Evolutionary conservation across 805 yeast genomes (phyloP).

Genomic region (Nakazawaea ishiwadae): DNA sequence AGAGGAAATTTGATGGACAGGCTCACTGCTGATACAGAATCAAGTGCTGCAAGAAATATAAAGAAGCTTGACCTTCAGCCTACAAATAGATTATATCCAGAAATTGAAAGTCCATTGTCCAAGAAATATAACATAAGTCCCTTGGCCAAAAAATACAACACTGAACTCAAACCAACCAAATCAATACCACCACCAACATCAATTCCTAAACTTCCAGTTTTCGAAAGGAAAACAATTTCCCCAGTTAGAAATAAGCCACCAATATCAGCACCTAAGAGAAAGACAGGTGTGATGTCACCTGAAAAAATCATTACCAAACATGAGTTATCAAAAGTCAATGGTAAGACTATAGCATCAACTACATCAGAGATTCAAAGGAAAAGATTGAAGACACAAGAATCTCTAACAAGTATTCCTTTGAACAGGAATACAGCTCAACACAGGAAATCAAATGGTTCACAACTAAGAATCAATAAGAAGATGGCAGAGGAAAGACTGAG

Average conservation of each 20-base stretch:
- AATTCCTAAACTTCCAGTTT: conserved; percentile 8
- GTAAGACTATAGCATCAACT: not conserved
- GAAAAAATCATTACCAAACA: conserved; percentile 9
- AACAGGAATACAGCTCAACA: conserved; percentile 1
- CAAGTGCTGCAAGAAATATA: conserved; percentile 15
- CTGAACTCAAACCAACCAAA: not conserved
- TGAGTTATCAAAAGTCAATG: conserved; percentile 4
- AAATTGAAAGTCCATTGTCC: conserved; percentile 5
- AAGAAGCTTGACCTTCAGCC: conserved; percentile 4
- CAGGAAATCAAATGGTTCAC: not conserved
- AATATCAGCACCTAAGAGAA: not conserved
- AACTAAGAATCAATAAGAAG: conserved; percentile 6
- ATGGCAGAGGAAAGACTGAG: conserved; percentile 13
- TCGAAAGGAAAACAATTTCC: not conserved
- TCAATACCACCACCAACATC: not conserved
- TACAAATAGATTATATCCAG: not conserved
- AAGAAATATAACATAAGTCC: conserved; percentile 6
- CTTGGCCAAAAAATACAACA: not conserved
- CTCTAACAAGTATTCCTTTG: conserved; percentile 6
- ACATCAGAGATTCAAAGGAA: conserved; percentile 6
- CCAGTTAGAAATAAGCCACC: not conserved
- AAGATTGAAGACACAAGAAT: conserved; percentile 5
- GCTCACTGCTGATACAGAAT: conserved; percentile 15
- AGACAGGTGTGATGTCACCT: not conserved
- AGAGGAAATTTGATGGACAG: conserved; percentile 12